Conservation (phyloP, 176 grass and related monocot species). For the Typha latifolia region DNA sequence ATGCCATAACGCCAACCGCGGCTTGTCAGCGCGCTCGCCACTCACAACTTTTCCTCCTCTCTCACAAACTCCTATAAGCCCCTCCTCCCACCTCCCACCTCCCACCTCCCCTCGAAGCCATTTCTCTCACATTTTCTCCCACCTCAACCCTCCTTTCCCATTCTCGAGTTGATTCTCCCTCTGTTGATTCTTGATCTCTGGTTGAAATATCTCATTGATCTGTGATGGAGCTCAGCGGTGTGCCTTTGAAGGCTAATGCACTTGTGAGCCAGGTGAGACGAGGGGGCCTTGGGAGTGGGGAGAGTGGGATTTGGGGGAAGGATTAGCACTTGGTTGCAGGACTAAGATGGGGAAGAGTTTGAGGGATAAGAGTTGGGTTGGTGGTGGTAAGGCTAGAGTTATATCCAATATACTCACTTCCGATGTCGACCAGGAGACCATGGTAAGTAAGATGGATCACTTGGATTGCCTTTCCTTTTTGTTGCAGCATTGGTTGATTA, state of each 20-base stretch:
- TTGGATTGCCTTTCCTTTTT: not conserved
- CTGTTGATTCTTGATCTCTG: too few relatives aligned
- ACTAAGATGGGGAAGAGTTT: not conserved
- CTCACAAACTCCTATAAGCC: not conserved
- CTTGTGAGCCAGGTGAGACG: not conserved
- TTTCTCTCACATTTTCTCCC: not conserved
- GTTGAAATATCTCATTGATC: too few relatives aligned
- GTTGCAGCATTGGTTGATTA: too few relatives aligned
- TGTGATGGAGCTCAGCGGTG: not conserved
- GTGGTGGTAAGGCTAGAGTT: not conserved
- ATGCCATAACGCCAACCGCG: not conserved
- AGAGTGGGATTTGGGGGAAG: constrained; percentile 9
- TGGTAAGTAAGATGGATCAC: not conserved
- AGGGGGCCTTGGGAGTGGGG: not conserved
- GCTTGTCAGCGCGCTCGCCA: too few relatives aligned
- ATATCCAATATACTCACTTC: constrained; percentile 14
- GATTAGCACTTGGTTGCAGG: not conserved
- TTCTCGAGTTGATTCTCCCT: too few relatives aligned
- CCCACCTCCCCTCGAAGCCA: not conserved
- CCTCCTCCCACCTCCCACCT: not conserved
- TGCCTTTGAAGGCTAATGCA: not conserved
- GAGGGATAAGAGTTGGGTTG: not conserved
- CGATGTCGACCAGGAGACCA: constrained; percentile 11
- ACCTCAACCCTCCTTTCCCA: too few relatives aligned
- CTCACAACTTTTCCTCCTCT: not conserved